A percentile compares a stretch with the other conserved stretches of the same genome.
Evolutionary conservation across 2,329 filamentous ascomycete species (phyloP).

Genomic region (Diplodia intermedia): DNA sequence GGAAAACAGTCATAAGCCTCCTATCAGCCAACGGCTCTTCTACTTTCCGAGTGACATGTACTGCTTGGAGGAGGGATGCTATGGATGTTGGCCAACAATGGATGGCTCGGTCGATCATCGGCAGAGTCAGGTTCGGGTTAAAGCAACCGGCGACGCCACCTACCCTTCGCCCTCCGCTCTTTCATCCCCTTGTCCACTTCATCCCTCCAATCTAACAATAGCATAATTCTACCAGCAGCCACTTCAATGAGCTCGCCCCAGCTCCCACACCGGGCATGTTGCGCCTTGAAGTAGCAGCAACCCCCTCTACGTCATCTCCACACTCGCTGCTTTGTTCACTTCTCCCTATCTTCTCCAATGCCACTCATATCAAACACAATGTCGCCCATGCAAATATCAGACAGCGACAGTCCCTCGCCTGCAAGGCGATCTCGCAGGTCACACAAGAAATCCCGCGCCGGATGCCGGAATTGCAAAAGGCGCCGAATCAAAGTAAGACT

Average conservation of each 20-base stretch:
- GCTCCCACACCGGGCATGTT: not conserved
- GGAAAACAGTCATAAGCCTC: too few relatives aligned
- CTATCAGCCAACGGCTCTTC: too few relatives aligned
- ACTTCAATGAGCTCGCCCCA: not conserved
- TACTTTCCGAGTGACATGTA: too few relatives aligned
- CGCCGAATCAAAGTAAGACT: constrained; percentile 26
- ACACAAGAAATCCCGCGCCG: constrained; percentile 19
- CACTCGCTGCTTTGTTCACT: not conserved
- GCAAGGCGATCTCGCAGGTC: constrained; percentile 3
- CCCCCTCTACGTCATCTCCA: not conserved
- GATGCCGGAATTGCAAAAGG: constrained; percentile 28
- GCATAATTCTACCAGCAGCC: not conserved
- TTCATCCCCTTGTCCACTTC: not conserved
- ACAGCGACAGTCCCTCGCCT: not conserved
- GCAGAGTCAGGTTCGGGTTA: not conserved
- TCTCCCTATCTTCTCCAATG: too few relatives aligned
- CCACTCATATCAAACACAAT: not conserved
- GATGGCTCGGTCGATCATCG: not conserved
- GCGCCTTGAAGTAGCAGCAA: not conserved
- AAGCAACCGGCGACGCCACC: not conserved
- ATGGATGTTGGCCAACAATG: too few relatives aligned
- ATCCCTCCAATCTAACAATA: not conserved
- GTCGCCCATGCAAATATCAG: not conserved
- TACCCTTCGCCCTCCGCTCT: not conserved
- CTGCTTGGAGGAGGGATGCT: too few relatives aligned